Evolutionary conservation across 169 alveolate species (phyloP).

Genomic region (Babesia ovis): DNA sequence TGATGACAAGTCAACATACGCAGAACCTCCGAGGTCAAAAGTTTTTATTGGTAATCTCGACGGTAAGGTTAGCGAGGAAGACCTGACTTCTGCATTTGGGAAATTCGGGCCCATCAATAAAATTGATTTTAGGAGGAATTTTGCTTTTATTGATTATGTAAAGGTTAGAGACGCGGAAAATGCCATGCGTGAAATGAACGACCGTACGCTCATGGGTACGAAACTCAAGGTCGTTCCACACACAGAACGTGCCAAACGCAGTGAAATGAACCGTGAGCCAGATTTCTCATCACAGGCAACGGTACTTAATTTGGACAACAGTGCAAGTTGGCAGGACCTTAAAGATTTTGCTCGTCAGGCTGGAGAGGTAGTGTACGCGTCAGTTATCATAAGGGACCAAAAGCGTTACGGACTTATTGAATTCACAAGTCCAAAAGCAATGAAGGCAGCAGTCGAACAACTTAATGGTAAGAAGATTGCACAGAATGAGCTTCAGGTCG

Average conservation of each 20-base stretch:
- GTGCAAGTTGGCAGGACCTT: conserved; percentile 85
- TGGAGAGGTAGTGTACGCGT: conserved; percentile 82
- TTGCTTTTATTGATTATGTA: conserved; percentile 81
- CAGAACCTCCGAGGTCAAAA: conserved; percentile 67
- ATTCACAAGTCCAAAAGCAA: conserved; percentile 71
- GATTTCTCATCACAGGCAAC: conserved; percentile 68
- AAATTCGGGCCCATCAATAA: conserved; percentile 78
- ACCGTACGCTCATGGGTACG: conserved; percentile 64
- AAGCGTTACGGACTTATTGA: conserved; percentile 80
- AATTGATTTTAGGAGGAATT: conserved; percentile 78
- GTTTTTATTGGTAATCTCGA: conserved; percentile 82
- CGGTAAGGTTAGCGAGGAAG: conserved; percentile 82
- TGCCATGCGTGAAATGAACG: conserved; percentile 75
- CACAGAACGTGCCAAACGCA: conserved; percentile 59
- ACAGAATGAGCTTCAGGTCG: conserved; percentile 57
- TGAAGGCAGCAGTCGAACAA: conserved; percentile 76
- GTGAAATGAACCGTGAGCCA: conserved; percentile 52
- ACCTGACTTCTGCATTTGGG: conserved; percentile 73
- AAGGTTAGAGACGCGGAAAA: conserved; percentile 66
- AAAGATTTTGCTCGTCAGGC: conserved; percentile 85
- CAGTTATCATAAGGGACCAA: conserved; percentile 73
- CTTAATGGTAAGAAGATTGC: conserved; percentile 73
- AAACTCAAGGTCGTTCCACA: conserved; percentile 80
- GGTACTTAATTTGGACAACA: conserved; percentile 80
- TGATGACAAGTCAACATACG: conserved; percentile 7